Conservation (phyloP, 805 yeast species). For the Starmerella khaoyaiensis region DNA sequence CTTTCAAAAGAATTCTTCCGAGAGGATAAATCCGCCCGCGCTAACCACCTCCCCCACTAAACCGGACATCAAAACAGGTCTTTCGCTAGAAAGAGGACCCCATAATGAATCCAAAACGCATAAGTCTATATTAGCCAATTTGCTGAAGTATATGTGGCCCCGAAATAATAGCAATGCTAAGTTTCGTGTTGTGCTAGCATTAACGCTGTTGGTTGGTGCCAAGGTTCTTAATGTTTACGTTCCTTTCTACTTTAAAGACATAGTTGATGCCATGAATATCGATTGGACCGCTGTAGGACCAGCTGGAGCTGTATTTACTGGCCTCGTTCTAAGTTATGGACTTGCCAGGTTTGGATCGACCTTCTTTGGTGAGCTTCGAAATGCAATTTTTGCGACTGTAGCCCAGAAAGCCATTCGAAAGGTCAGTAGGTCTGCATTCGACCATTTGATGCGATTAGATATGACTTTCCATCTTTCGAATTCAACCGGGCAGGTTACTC, state of each 20-base stretch:
- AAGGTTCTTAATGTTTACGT: constrained; percentile 88
- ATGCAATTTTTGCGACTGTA: constrained; percentile 90
- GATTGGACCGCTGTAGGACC: constrained; percentile 68
- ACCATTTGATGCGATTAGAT: constrained; percentile 71
- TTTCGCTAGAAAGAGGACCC: constrained; percentile 6
- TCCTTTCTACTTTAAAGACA: constrained; percentile 82
- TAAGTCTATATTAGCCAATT: constrained; percentile 19
- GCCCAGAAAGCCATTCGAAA: constrained; percentile 87
- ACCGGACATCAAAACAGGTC: background rate
- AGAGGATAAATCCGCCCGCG: background rate
- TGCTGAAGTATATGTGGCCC: constrained; percentile 30
- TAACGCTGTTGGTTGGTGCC: constrained; percentile 60
- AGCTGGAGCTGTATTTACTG: constrained; percentile 23
- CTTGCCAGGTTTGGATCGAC: constrained; percentile 90
- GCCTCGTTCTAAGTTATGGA: constrained; percentile 74
- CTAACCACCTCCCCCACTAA: too few species aligned
- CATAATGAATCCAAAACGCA: constrained; percentile 8
- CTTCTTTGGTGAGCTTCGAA: constrained; percentile 82
- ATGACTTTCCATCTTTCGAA: constrained; percentile 76
- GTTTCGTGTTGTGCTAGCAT: constrained; percentile 61
- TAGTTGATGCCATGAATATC: constrained; percentile 83
- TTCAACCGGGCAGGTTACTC: constrained; percentile 90
- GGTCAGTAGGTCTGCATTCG: constrained; percentile 79
- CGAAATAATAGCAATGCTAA: constrained; percentile 32
- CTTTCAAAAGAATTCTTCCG: too few species aligned